Evolutionary conservation across 345 rosid genomes (phyloP), one percentile per base, ranked within the genome.

Genomic region (Salix caprea): DNA sequence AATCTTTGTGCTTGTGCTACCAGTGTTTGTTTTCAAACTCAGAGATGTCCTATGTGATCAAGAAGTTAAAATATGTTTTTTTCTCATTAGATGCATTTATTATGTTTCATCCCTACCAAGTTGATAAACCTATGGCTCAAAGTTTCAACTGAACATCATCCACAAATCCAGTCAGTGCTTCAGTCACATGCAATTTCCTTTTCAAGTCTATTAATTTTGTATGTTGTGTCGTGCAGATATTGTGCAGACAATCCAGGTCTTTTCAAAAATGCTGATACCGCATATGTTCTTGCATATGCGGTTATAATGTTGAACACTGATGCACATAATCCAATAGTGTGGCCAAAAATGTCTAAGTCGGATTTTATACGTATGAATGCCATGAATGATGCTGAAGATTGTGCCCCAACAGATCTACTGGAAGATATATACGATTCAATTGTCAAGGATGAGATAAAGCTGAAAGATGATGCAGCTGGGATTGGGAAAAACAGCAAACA

Each of bases 201-300:
- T 23, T 34, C 36, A 40, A 69, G 7, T 71, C 56, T 52, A 13
- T 6, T 40, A 18, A n/a, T 26, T 65, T 46, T 50, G 16, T 64
- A 56, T 65, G 24, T 34, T 69, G 67, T 46, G 40, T 83, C 68
- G 80, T 73, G 89, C 90, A 96, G 99, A 86, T 96, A 92, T 86
- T 93, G 97, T 82, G 96, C 98, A 76, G 92, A 93, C 83, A 93
- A 93, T 81, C 97, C 97, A 19, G 97, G 89, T 77, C 96, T 96
- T 70, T 92, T 93, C 85, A 90, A 90, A 85, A 96, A 96, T 84
- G 97, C 99, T 73, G 99, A 96, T 76, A 96, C 99, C 73, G 99
- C 99, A 56, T 96, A 96, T 87, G 95, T 96, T 86, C 99, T 96
- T 83, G 99, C 99, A 75, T 96, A 96, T 85, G 96, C 98, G 70